Conservation (phyloP, 495 filamentous ascomycete genomes). For the Penicillium turbatum region DNA sequence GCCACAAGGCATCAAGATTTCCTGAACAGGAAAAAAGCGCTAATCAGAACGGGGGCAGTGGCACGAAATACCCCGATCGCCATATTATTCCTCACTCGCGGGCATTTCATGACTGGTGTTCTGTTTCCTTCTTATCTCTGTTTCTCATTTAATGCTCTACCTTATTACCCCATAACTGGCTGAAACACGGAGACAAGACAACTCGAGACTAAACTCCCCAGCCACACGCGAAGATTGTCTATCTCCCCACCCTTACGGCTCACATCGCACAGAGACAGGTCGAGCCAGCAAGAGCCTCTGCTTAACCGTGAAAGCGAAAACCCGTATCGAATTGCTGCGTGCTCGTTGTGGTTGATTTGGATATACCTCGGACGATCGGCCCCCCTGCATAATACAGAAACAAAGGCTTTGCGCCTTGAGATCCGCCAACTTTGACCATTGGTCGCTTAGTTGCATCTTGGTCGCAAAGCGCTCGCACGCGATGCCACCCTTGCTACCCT, state of each 20-base stretch:
- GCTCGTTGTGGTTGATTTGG: conserved; percentile 6
- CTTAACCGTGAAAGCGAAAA: neutral
- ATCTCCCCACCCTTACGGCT: conserved; percentile 1
- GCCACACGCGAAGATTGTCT: conserved; percentile 6
- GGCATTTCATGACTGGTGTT: neutral
- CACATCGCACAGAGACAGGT: conserved; percentile 4
- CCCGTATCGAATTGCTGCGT: neutral
- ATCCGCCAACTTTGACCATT: conserved; percentile 11
- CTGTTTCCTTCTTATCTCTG: neutral
- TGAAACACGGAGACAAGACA: neutral
- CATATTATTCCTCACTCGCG: neutral
- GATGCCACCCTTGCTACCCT: conserved; percentile 17
- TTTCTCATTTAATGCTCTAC: neutral
- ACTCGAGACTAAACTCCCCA: neutral
- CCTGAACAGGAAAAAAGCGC: neutral
- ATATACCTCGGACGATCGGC: conserved; percentile 8
- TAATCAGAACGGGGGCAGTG: neutral
- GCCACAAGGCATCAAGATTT: neutral
- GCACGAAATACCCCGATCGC: neutral
- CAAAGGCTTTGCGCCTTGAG: conserved; percentile 1
- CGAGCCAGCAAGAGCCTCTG: neutral
- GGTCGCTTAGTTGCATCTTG: conserved; percentile 1
- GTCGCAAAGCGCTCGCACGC: conserved; percentile 8
- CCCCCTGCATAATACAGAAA: conserved; percentile 21
- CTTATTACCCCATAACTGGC: neutral